phyloP scores from a whole-genome alignment of 352 stramenopile genomes.

The Phytopythium kandeliae region DNA sequence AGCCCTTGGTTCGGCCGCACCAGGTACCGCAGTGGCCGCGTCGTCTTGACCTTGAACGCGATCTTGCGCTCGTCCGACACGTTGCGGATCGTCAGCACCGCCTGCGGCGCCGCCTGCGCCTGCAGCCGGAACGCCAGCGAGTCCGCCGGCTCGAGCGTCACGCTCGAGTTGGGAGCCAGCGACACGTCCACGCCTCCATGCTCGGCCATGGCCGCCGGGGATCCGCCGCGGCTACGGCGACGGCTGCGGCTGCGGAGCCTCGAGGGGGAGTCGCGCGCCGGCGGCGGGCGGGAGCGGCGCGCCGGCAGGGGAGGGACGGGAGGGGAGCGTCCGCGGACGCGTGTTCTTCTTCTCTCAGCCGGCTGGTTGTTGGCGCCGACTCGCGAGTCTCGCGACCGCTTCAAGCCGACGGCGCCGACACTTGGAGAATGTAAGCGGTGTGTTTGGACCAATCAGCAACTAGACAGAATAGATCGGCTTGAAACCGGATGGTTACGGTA shows the following conservation, averaged over 20 bases:
- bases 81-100: conserved; percentile 81
- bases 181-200: conserved; percentile 40
- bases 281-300: not conserved
- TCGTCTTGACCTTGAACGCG: conserved; percentile 89
- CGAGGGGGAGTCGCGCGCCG: not conserved
- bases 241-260: not conserved
- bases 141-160: conserved; percentile 77
- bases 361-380: conserved; percentile 1
- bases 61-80: conserved; percentile 76
- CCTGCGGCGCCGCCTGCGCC: conserved; percentile 59
- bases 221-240: not conserved
- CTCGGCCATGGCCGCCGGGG: conserved; percentile 29
- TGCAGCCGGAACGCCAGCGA: conserved; percentile 73
- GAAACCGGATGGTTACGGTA: too few relatives aligned
- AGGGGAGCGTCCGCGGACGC: not conserved
- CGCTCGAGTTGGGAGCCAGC: conserved; percentile 64
- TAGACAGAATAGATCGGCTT: too few relatives aligned
- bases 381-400: not conserved
- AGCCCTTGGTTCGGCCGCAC: conserved; percentile 86
- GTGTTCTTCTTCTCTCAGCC: not conserved
- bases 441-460: too few relatives aligned
- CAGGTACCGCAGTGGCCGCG: conserved; percentile 82
- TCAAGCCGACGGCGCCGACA: not conserved
- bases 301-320: not conserved
- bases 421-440: not conserved